Conservation (phyloP, 352 stramenopile species). For the Phytopythium ostracodes region DNA sequence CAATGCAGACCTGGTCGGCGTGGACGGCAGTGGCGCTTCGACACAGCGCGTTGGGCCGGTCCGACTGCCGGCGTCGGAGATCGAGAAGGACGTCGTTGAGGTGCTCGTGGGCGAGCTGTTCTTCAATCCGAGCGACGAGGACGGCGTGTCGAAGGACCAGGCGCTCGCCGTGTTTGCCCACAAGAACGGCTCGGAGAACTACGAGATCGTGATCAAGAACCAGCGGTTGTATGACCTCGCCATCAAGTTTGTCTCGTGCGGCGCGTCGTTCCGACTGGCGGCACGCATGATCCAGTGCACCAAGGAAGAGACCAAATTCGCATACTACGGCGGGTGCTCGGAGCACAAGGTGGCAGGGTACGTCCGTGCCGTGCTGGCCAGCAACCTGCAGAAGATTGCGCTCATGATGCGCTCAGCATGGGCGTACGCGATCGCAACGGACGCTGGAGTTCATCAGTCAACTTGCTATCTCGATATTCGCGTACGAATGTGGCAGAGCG, state of each 20-base stretch:
- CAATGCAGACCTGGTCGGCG: background rate
- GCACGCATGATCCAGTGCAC: slow-evolving; percentile 53
- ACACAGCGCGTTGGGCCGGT: slow-evolving; percentile 29
- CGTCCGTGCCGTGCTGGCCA: slow-evolving; percentile 47
- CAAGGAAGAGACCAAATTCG: slow-evolving; percentile 52
- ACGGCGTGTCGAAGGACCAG: slow-evolving; percentile 29
- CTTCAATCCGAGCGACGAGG: slow-evolving; percentile 41
- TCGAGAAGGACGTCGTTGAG: slow-evolving; percentile 53
- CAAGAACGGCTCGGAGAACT: slow-evolving; percentile 32
- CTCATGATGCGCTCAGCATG: slow-evolving; percentile 61
- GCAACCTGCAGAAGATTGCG: slow-evolving; percentile 59
- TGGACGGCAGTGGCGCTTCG: background rate
- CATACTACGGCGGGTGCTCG: slow-evolving; percentile 43
- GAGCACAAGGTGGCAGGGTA: slow-evolving; percentile 45
- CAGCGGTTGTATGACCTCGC: slow-evolving; percentile 58
- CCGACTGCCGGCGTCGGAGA: slow-evolving; percentile 46
- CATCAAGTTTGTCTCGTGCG: slow-evolving; percentile 58
- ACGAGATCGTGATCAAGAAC: slow-evolving; percentile 61
- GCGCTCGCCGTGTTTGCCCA: slow-evolving; percentile 45
- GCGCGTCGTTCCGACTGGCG: slow-evolving; percentile 50
- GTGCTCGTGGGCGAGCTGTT: slow-evolving; percentile 48
- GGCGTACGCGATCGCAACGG: slow-evolving; percentile 44
- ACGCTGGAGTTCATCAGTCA: slow-evolving; percentile 44
- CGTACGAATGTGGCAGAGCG: slow-evolving; percentile 49
- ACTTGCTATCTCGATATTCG: slow-evolving; percentile 55